Evolutionary conservation across 441 rosid species (phyloP).

Genomic region (Syzygium syzygioides): DNA sequence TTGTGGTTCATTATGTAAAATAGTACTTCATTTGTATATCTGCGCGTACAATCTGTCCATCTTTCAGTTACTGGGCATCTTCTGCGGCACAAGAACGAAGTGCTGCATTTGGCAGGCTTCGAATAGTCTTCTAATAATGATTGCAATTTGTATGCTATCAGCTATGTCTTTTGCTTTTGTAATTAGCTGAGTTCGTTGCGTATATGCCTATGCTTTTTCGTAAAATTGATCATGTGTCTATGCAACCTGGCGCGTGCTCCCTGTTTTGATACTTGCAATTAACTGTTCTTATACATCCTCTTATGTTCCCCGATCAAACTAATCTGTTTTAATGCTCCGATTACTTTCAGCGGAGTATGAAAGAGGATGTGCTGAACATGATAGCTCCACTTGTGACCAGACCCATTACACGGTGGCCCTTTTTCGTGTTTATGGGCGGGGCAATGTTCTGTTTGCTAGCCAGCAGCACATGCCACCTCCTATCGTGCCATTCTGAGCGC

Average conservation of each 20-base stretch:
- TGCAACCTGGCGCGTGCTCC: neutral
- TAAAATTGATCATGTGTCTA: neutral
- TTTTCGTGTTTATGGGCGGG: conserved; percentile 74
- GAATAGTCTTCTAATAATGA: neutral
- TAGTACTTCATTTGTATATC: neutral
- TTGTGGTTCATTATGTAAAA: neutral
- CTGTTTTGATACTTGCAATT: neutral
- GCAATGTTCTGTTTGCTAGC: conserved; percentile 94
- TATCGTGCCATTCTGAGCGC: conserved; percentile 82
- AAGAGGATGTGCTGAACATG: conserved; percentile 47
- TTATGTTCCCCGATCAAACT: neutral
- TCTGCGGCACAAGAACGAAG: neutral
- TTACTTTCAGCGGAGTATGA: conserved; percentile 36
- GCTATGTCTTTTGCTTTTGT: neutral
- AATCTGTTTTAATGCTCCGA: neutral
- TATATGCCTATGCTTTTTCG: neutral
- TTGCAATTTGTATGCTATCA: neutral
- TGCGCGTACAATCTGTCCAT: neutral
- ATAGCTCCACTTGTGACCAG: conserved; percentile 44
- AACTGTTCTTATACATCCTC: neutral
- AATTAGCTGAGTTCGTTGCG: neutral
- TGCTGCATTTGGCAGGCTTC: neutral
- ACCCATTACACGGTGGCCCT: conserved; percentile 72
- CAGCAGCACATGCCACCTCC: conserved; percentile 83
- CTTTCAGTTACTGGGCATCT: neutral